These are phyloP conservation scores for Pholiota molesta DNA, from an alignment of 768 basidiomycete genomes.

Conservation along the genomic window DNA sequence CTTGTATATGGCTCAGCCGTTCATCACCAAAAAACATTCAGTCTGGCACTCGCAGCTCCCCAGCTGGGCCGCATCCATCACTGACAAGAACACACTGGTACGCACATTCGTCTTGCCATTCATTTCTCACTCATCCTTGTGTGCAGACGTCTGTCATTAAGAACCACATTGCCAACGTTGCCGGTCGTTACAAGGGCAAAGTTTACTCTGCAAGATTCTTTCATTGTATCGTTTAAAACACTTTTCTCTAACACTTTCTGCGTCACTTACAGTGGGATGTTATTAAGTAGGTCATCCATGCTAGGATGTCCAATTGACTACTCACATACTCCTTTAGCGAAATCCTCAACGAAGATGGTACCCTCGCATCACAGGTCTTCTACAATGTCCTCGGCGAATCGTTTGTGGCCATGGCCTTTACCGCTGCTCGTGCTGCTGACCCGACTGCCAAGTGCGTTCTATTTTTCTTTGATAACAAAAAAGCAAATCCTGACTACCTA, in stretches of 20 bases:
- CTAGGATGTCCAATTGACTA: not conserved
- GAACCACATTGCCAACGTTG: conserved; percentile 49
- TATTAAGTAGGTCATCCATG: conserved; percentile 34
- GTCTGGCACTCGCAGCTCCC: conserved; percentile 43
- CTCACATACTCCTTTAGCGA: conserved; percentile 35
- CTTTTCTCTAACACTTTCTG: no score
- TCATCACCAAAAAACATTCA: conserved; percentile 28
- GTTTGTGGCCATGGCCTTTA: conserved; percentile 55
- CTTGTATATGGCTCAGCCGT: not conserved
- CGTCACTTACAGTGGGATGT: conserved; percentile 40
- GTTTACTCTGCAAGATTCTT: conserved; percentile 32
- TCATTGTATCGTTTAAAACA: no score
- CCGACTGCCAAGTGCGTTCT: conserved; percentile 41
- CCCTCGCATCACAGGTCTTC: conserved; percentile 49
- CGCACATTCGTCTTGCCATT: not conserved
- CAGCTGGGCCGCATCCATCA: conserved; percentile 42
- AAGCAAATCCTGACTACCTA: not conserved
- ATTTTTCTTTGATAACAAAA: not conserved
- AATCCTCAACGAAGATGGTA: conserved; percentile 56
- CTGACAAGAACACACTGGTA: conserved; percentile 40
- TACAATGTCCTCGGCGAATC: conserved; percentile 52
- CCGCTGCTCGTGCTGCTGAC: conserved; percentile 51
- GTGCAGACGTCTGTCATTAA: conserved; percentile 44
- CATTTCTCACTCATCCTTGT: not conserved
- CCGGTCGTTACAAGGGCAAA: conserved; percentile 50